Conservation (phyloP, 768 basidiomycete species). For the Nidula microcarpa region DNA sequence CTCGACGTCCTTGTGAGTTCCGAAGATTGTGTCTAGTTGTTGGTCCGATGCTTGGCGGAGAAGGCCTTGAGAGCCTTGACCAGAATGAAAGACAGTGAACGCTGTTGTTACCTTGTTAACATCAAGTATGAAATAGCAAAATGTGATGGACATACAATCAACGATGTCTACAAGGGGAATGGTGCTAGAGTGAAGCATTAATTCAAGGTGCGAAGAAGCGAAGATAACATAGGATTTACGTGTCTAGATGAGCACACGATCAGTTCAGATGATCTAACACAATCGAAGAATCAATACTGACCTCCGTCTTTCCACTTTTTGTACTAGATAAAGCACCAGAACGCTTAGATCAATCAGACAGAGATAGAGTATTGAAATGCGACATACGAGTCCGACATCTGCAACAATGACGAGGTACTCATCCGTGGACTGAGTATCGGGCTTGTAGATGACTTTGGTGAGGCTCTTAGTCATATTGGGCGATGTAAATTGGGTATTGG, state of each 20-base stretch:
- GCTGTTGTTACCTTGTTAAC: conserved; percentile 34
- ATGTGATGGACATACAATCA: conserved; percentile 55
- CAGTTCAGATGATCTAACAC: conserved; percentile 11
- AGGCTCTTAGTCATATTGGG: conserved; percentile 42
- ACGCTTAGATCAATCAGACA: conserved; percentile 6
- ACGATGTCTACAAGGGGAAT: conserved; percentile 74
- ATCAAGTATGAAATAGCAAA: not conserved
- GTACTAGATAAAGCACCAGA: conserved; percentile 37
- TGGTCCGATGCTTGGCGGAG: conserved; percentile 77
- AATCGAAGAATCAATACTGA: conserved; percentile 26
- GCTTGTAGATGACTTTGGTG: conserved; percentile 78
- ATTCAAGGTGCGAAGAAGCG: not conserved
- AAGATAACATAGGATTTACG: conserved; percentile 38
- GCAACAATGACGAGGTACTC: conserved; percentile 67
- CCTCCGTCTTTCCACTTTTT: conserved; percentile 82
- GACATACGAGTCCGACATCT: conserved; percentile 56
- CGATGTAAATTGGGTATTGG: conserved; percentile 8
- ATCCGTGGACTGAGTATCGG: conserved; percentile 65
- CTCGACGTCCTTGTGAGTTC: conserved; percentile 59
- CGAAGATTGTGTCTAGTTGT: conserved; percentile 74
- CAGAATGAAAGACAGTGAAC: conserved; percentile 66
- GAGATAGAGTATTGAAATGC: conserved; percentile 1
- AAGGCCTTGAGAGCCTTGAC: conserved; percentile 76
- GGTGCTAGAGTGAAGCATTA: conserved; percentile 36
- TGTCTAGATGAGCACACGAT: conserved; percentile 45